Evolutionary conservation across 345 rosid genomes (phyloP), one percentile per base, ranked within the genome.

Genomic region (Toxicodendron radicans): DNA sequence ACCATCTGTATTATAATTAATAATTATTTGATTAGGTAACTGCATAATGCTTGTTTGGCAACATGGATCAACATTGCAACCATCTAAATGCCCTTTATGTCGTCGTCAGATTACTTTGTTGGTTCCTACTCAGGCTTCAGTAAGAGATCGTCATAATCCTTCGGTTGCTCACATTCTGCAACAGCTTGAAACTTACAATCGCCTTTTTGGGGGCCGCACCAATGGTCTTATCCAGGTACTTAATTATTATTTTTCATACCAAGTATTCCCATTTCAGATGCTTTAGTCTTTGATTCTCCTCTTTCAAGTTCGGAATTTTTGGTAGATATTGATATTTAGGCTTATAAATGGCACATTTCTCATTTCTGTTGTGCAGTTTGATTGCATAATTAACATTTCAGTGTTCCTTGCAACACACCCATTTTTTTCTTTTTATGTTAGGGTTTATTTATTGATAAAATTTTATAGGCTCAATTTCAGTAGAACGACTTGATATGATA

Each of bases 21-120:
- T 58, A 7, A 14, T 13, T n/a, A 10, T 75, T 30, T 5, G 13
- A 17, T 16, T 35, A 93, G 98, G 96, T 17, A 78, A 83, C 68
- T 95, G 99, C 71, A 93, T 95, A 35, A 87, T 95, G 94, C 90
- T 79, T 65, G 94, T 91, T 67, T 92, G 98, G 96, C 85, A 84
- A 57, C 96, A 91, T 66, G 93, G 90, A 59, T 89, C 94, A 8
- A 71, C 91, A 30, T 33, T 90, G 41, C 93, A 85, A 52, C 88
- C 96, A 8, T 95, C 98, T 74, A 90, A 81, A 76, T 95, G 99
- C 69, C 98, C 99, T 0, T 72, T 95, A 61, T 95, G 99, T 80
- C 97, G 97, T 48, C 88, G 99, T 63, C 83, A 75, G 70, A 93
- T 95, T 58, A 90, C 97, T 53, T 80, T 95, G 69, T 72, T 95